These are phyloP conservation scores for Annulohypoxylon truncatum DNA, from an alignment of 2,329 filamentous ascomycete species.

Conservation along the genomic window DNA sequence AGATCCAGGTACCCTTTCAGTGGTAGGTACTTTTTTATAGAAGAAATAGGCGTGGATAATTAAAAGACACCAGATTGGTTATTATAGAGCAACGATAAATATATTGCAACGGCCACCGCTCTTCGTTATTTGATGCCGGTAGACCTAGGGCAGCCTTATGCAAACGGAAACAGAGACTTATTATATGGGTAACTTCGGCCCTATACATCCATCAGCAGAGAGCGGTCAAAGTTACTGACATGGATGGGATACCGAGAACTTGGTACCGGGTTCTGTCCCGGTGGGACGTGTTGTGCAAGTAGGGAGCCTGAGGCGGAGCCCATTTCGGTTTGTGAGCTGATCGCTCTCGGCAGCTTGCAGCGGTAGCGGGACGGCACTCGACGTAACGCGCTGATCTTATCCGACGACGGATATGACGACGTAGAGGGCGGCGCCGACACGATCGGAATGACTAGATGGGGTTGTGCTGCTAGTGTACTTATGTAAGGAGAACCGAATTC, in stretches of 20 bases:
- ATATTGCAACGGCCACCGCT: neutral
- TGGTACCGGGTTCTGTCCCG: slow-evolving; percentile 10
- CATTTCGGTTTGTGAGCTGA: slow-evolving; percentile 17
- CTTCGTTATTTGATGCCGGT: neutral
- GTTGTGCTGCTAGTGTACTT: slow-evolving; percentile 9
- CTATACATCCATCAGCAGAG: slow-evolving; percentile 1
- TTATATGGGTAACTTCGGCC: slow-evolving; percentile 1
- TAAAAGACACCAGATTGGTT: neutral
- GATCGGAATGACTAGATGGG: slow-evolving; percentile 17
- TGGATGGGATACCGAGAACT: slow-evolving; percentile 6
- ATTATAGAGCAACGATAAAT: neutral
- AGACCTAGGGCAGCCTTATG: neutral
- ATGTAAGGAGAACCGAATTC: slow-evolving; percentile 21
- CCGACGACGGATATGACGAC: slow-evolving; percentile 11
- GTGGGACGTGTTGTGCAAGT: slow-evolving; percentile 16
- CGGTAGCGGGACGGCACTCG: slow-evolving; percentile 22
- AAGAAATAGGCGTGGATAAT: too few species aligned
- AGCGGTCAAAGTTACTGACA: slow-evolving; percentile 6
- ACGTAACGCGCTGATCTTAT: slow-evolving; percentile 23
- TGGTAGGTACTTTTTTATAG: too few species aligned
- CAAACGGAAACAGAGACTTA: neutral
- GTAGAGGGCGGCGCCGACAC: slow-evolving; percentile 16
- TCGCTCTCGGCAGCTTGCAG: slow-evolving; percentile 16
- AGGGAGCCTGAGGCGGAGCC: slow-evolving; percentile 21
- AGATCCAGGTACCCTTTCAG: too few species aligned